Evolutionary conservation across 768 basidiomycete genomes (phyloP), one percentile per base, ranked within the genome.

Genomic region (Boletus rufocinnamomeus): DNA sequence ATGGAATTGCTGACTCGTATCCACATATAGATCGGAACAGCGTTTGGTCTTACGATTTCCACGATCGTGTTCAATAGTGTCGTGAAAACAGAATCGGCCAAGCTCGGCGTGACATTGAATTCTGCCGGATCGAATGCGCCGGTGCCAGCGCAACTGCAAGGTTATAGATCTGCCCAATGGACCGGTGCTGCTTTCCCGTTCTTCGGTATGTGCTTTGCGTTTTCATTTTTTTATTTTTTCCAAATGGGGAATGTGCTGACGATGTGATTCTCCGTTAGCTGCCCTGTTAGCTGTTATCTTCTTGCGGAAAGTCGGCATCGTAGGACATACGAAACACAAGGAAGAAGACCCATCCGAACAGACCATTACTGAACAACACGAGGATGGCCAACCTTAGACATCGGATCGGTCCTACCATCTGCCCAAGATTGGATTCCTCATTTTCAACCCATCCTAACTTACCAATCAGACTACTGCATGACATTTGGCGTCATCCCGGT

Each of bases 11-110:
- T 58, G 38, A 60, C 25, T 32, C 25, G 6, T 13, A 14, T 25
- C 27, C 10, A 45, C 14, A 3, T 4, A 44, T 58, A 87, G 88
- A 71, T 91, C 16, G 90, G 89, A 8, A 83, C 82, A 0, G 80
- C 87, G 7, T 77, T 90, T 38, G 90, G 89, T 17, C 77, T 91
- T 4, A 86, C 89, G 13, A 78, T 90, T 17, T 80, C 84, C 9
- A 91, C 89, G 1, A 86, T 91, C 32, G 85, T 89, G 38, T 88
- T 83, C 70, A 80, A 91, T 62, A 71, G 77, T 2, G 80, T 83
- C n/a, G 72, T 80, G 14, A 55, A 58, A 5, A 59, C 71, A 14
- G 65, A 76, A 30, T 70, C 78, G 16, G 57, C 61, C 32, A 61
- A 50, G 57, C 56, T 67, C 43, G 78, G 74, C 35, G 74, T 80